These are phyloP conservation scores for Bipolaris victoriae DNA, from an alignment of 2,329 filamentous ascomycete species.

Conservation along the genomic window DNA sequence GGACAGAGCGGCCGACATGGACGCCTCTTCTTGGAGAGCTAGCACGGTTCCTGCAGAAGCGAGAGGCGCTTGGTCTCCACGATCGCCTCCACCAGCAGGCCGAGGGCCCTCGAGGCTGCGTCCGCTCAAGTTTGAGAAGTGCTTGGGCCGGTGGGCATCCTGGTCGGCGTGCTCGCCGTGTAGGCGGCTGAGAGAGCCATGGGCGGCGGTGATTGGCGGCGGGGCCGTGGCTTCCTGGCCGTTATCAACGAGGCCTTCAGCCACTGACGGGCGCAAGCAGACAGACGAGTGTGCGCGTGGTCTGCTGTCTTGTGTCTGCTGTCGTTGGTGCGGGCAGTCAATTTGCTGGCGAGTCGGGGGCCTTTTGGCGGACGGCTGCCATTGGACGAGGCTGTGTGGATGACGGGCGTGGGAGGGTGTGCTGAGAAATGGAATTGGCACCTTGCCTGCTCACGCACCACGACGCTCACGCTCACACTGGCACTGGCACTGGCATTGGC, in stretches of 20 bases:
- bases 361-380: no score
- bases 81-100: slow-evolving; percentile 15
- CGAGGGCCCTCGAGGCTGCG: slow-evolving; percentile 9
- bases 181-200: slow-evolving; percentile 6
- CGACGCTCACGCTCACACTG: not conserved
- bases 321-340: slow-evolving; percentile 5
- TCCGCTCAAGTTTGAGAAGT: slow-evolving; percentile 15
- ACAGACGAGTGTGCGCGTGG: slow-evolving; percentile 9
- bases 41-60: slow-evolving; percentile 26
- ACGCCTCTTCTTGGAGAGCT: slow-evolving; percentile 14
- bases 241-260: slow-evolving; percentile 13
- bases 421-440: not conserved
- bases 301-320: not conserved
- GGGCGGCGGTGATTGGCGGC: slow-evolving; percentile 14
- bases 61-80: slow-evolving; percentile 22
- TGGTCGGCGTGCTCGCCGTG: slow-evolving; percentile 3
- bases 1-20: slow-evolving; percentile 12
- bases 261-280: slow-evolving; percentile 7
- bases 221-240: slow-evolving; percentile 14
- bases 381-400: slow-evolving; percentile 1
- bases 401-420: slow-evolving; percentile 5
- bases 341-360: slow-evolving; percentile 1
- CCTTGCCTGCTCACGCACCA: not conserved
- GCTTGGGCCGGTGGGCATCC: slow-evolving; percentile 11
- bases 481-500: not conserved